phyloP scores from a whole-genome alignment of 192 early-diverging fungal genomes.

The Funneliformis mosseae region DNA sequence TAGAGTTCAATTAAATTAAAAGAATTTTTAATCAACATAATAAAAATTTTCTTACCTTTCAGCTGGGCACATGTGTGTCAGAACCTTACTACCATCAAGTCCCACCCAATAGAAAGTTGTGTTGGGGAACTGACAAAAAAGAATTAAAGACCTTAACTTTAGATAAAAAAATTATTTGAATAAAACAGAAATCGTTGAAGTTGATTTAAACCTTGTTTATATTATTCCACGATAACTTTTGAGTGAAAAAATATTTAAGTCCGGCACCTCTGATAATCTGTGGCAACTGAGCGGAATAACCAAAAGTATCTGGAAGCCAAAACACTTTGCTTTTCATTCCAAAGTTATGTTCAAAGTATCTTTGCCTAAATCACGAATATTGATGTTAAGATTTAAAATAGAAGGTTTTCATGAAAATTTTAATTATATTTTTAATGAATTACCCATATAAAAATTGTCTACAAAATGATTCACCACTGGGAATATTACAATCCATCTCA shows the following conservation, averaged over 20 bases:
- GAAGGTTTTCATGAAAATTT: too few relatives aligned
- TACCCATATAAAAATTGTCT: slow-evolving; percentile 92
- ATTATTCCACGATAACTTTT: slow-evolving; percentile 99
- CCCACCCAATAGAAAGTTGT: slow-evolving; percentile 96
- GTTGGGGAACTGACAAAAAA: slow-evolving; percentile 73
- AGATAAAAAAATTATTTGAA: slow-evolving; percentile 7
- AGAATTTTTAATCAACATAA: background rate
- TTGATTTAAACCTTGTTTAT: slow-evolving; percentile 77
- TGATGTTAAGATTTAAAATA: background rate
- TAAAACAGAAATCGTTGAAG: background rate
- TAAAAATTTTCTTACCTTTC: slow-evolving; percentile 23
- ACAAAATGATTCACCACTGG: slow-evolving; percentile 91
- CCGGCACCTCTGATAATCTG: slow-evolving; percentile 83
- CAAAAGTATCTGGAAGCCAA: slow-evolving; percentile 96
- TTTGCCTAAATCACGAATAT: slow-evolving; percentile 55
- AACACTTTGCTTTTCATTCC: slow-evolving; percentile 73
- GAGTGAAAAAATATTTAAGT: slow-evolving; percentile 96
- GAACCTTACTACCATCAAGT: slow-evolving; percentile 74
- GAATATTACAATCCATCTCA: slow-evolving; percentile 99
- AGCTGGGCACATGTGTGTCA: slow-evolving; percentile 40
- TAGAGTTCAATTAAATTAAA: background rate
- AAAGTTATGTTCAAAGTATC: slow-evolving; percentile 84
- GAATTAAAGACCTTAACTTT: background rate
- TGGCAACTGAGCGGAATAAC: slow-evolving; percentile 89
- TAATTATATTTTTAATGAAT: background rate